Evolutionary conservation across 2,329 filamentous ascomycete genomes (phyloP), one percentile per base, ranked within the genome.

Genomic region (Venturia asperata): DNA sequence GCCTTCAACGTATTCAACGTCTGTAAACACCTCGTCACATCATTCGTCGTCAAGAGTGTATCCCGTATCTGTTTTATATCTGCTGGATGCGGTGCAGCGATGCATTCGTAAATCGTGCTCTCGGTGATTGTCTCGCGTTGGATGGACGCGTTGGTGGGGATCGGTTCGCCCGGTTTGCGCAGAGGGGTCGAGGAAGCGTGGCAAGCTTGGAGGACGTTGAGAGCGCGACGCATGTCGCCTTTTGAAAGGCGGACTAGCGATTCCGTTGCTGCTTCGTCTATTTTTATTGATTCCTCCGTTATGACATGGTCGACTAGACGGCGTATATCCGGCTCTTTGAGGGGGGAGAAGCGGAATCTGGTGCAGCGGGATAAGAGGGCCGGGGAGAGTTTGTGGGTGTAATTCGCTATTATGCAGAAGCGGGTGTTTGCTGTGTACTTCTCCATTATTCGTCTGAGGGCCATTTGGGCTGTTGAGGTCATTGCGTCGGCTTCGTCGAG

Each of bases 391-490:
- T 99, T 99, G 80, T 99, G 94, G 39, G 94, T 94, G 77, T 99
- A 99, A 78, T 99, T 99, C 71, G 94, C 94, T 71, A 99, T 97
- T 74, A 99, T 91, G 79, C 93, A 97, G 79, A 99, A 99, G 63
- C 94, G 84, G 2, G 94, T 97, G 79, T 99, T 99, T 67, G 90
- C 90, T 0, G 94, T 99, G 79, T 99, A 99, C 79, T 96, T 96
- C 75, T 99, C 94, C 94, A 99, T 99, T 73, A 99, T 97, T 61
- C 94, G 83, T 68, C 94, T 85, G 65, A 99, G 81, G 0, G 94
- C 94, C 93, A 99, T 99, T 77, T 99, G 94, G 6, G 94, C 94
- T 0, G 93, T 95, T 64, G 91, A 89, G n/a, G 94, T 99, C 94
- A 99, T 99, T 64, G 94, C 94, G 75, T 99, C 94, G n/a, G 94